Evolutionary conservation across 2,329 filamentous ascomycete species (phyloP), one percentile per base, ranked within the genome.

Genomic region (Beauveria bassiana): DNA sequence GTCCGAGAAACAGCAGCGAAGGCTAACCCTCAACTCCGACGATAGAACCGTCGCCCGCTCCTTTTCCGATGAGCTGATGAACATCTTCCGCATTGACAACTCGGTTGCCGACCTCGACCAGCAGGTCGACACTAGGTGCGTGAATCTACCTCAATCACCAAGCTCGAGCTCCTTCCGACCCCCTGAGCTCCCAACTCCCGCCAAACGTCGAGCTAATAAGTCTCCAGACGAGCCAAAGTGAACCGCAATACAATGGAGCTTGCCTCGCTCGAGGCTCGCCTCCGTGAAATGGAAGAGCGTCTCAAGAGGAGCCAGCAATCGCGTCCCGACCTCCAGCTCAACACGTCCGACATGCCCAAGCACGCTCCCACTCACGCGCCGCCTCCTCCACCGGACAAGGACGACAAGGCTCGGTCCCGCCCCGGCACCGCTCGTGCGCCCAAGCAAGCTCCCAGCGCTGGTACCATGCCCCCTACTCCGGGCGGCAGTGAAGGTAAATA

Each of bases 51-150:
- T 96, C 75, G 93, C 92, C 59, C 88, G 86, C 68, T 91, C 89
- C 71, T 96, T 97, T 77, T 93, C 91, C 63, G 81, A 86, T 50
- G 90, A 93, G 73, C 81, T 97, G 64, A 89, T 93, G 79, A 88
- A 91, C 72, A 88, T 96, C 68, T 97, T 97, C 79, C 88, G 89
- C 70, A 87, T 97, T 71, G 90, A 95, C 68, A 88, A 86, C 74
- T 88, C 87, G 67, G 72, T 95, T 62, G 85, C 88, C 70, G 83
- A 88, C 64, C 81, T 96, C 42, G 85, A 89, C 70, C 81, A 88
- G 72, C 85, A 89, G 67, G 85, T 96, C 64, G 84, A 91, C 72
- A 84, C 91, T 74, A 93, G 93, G 93, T 97, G 79, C 71, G 87
- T 77, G 20, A 20, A 14, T 2, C 34, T 47, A 52, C 50, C 49